Evolutionary conservation across 1,284 basidiomycete species (phyloP), one percentile per base, ranked within the genome.

Genomic region (Malassezia dermatis): DNA sequence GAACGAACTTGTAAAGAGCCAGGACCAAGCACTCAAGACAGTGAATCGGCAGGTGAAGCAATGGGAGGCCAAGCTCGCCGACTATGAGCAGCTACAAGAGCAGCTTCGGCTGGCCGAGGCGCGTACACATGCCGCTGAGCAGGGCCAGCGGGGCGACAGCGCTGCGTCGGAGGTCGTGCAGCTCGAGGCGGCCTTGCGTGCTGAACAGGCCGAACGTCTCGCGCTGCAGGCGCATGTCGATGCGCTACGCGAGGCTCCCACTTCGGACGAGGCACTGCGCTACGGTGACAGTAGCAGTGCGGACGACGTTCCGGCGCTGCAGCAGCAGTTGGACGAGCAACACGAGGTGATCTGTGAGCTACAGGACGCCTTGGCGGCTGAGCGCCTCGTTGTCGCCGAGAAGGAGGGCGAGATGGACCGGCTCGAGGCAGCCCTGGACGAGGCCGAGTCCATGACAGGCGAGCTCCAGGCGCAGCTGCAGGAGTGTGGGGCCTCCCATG

Each of bases 1-100:
- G 49, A 62, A 67, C 32, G 63, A 64, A 13, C 62, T 71, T 46
- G 59, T 71, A 37, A 68, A 65, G 51, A 60, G 68, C 31, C 69
- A 73, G 55, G 70, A 71, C 45, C 63, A 63, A 17, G 63, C 63
- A 21, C 66, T 71, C 60, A 67, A 69, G 45, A 57, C 65, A 15
- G 58, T 64, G 8, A 66, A 67, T 53, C 63, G 64, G 43, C 64
- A 69, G 51, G 63, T 64, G 41, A 63, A 67, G 46, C 61, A 58
- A 23, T 65, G 67, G 61, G 61, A 66, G 40, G 51, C 58, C 35
- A 58, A 57, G 35, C 27, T 51, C 13, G 41, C 46, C 5, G 50
- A 48, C 40, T 48, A 51, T 19, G 55, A 57, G 5, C 44, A 8
- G 12, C 44, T 57, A 10, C 35, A 42, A 11, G 55, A 26, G 8